These are phyloP conservation scores for Cicer bijugum DNA, from an alignment of 306 rosid species.

Conservation along the genomic window DNA sequence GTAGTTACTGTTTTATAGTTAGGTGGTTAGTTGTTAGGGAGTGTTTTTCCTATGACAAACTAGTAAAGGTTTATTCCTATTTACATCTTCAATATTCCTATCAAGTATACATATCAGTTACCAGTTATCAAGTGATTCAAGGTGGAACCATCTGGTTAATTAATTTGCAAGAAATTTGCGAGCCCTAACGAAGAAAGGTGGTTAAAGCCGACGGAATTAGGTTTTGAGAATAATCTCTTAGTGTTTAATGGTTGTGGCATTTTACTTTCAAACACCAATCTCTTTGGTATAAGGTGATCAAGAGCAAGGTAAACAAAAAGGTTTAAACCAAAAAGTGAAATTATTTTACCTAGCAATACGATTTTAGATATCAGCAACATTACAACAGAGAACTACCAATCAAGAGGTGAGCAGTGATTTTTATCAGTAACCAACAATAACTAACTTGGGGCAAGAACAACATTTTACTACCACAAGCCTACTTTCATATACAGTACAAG, in stretches of 20 bases:
- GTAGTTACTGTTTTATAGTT: too few relatives aligned
- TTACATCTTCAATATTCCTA: too few relatives aligned
- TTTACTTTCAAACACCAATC: not conserved
- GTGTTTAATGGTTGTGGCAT: not conserved
- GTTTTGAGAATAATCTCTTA: slow-evolving; percentile 15
- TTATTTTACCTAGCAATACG: not conserved
- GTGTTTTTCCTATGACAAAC: too few relatives aligned
- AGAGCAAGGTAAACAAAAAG: slow-evolving; percentile 1
- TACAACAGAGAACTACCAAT: slow-evolving; percentile 7
- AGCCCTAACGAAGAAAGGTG: not conserved
- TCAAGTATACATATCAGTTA: not conserved
- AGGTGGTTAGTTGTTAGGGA: too few relatives aligned
- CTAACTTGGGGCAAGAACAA: not conserved
- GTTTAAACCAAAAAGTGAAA: not conserved
- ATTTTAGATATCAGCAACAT: not conserved
- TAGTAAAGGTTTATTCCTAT: too few relatives aligned
- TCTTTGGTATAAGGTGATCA: slow-evolving; percentile 6
- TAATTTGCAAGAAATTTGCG: not conserved
- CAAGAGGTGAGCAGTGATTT: not conserved
- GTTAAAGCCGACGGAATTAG: not conserved
- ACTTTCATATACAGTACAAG: slow-evolving; percentile 6
- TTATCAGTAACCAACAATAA: slow-evolving; percentile 12
- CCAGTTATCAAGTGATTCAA: not conserved
- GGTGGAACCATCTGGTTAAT: not conserved
- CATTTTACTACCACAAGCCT: not conserved